Evolutionary conservation across 768 basidiomycete genomes (phyloP).

Genomic region (Exsudoporus frostii): DNA sequence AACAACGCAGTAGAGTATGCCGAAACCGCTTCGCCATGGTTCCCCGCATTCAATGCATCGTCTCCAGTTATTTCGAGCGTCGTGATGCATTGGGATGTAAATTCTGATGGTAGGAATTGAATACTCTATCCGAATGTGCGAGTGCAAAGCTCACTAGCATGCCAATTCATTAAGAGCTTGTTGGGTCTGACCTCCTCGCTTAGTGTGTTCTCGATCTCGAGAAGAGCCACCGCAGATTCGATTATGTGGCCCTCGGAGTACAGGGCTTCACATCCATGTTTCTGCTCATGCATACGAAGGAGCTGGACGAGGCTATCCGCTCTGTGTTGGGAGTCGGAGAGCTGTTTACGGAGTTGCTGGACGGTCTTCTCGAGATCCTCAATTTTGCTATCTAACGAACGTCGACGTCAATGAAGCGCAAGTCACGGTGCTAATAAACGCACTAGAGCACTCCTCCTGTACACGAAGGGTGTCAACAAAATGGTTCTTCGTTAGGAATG

Average conservation of each 20-base stretch:
- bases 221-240: neutral
- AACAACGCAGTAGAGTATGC: neutral
- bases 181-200: neutral
- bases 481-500: too few relatives aligned
- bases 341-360: too few relatives aligned
- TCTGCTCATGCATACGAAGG: too few relatives aligned
- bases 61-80: neutral
- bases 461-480: neutral
- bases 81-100: neutral
- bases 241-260: neutral
- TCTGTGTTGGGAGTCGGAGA: too few relatives aligned
- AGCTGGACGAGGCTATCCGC: too few relatives aligned
- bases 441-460: neutral
- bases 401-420: neutral
- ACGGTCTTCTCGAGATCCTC: too few relatives aligned
- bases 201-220: neutral
- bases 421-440: neutral
- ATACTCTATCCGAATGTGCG: neutral
- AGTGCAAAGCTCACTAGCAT: too few relatives aligned
- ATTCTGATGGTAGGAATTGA: neutral
- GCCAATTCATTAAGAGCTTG: neutral
- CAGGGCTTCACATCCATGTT: conserved; percentile 3
- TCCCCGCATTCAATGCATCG: neutral
- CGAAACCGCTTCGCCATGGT: neutral
- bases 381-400: neutral